Conservation (phyloP, 2,329 filamentous ascomycete genomes). For the Setomelanomma holmii region DNA sequence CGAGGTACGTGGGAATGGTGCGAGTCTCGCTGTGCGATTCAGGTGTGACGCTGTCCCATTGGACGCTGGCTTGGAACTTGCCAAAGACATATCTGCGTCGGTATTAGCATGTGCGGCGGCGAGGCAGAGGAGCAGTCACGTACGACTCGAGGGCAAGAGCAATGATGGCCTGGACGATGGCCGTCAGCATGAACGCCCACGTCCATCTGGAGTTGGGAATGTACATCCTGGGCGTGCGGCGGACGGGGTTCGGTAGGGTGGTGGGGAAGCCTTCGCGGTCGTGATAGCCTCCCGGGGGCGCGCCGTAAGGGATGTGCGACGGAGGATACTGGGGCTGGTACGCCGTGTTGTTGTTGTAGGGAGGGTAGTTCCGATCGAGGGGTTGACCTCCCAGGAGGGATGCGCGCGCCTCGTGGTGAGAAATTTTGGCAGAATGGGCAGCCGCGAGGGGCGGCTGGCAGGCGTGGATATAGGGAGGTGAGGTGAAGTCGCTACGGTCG, state of each 20-base stretch:
- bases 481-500: constrained; percentile 11
- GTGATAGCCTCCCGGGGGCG: constrained; percentile 57
- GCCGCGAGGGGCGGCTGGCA: constrained; percentile 46
- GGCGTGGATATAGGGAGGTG: constrained; percentile 25
- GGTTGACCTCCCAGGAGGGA: constrained; percentile 66
- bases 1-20: constrained; percentile 92
- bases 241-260: constrained; percentile 50
- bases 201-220: constrained; percentile 87
- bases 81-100: constrained; percentile 81
- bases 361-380: constrained; percentile 59
- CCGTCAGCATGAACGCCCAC: constrained; percentile 79
- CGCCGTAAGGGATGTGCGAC: constrained; percentile 51
- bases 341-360: constrained; percentile 41
- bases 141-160: constrained; percentile 88
- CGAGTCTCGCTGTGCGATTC: constrained; percentile 54
- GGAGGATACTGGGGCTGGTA: constrained; percentile 51
- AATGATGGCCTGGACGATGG: constrained; percentile 77
- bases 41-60: constrained; percentile 44
- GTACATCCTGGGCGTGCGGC: constrained; percentile 63
- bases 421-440: constrained; percentile 58
- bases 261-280: constrained; percentile 49
- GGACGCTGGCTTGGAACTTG: constrained; percentile 73
- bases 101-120: constrained; percentile 14
- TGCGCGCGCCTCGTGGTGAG: constrained; percentile 62
- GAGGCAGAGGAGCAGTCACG: constrained; percentile 47